These are phyloP conservation scores for Leccinum boreale DNA, from an alignment of 768 basidiomycete species.

Conservation along the genomic window DNA sequence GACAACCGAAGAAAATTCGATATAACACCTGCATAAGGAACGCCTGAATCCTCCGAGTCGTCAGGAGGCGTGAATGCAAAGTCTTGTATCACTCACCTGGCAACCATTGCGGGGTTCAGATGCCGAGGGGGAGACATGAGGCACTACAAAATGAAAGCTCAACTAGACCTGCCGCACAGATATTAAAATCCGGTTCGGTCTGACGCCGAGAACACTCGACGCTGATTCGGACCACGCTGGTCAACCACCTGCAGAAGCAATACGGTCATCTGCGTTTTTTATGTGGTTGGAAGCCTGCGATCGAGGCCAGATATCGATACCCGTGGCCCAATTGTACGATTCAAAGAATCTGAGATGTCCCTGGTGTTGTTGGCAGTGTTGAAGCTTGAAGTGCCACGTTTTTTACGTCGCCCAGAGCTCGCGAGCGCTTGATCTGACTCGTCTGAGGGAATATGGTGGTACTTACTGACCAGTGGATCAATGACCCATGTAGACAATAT, in stretches of 20 bases:
- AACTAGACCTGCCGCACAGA: conserved; percentile 1
- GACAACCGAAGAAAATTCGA: conserved; percentile 14
- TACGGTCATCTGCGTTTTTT: neutral
- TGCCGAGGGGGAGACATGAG: conserved; percentile 15
- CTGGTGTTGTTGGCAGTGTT: neutral
- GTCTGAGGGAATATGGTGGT: neutral
- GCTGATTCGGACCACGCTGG: conserved; percentile 3
- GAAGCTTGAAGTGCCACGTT: conserved; percentile 4
- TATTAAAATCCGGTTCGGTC: conserved; percentile 18
- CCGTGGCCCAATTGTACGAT: conserved; percentile 1
- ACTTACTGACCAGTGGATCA: too few relatives aligned
- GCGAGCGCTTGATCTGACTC: neutral
- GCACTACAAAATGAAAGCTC: conserved; percentile 23
- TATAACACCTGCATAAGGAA: conserved; percentile 13
- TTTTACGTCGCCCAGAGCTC: conserved; percentile 3
- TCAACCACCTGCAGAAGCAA: conserved; percentile 1
- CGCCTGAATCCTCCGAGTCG: conserved; percentile 2
- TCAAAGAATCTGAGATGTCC: neutral
- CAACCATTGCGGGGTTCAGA: conserved; percentile 19
- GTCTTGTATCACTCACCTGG: conserved; percentile 1
- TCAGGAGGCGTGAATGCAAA: conserved; percentile 15
- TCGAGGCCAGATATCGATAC: conserved; percentile 14
- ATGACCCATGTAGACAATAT: neutral
- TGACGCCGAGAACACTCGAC: conserved; percentile 18
- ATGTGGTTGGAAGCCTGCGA: conserved; percentile 16